These are phyloP conservation scores for Sporothrix brasiliensis DNA, from an alignment of 2,329 filamentous ascomycete genomes.

Conservation along the genomic window DNA sequence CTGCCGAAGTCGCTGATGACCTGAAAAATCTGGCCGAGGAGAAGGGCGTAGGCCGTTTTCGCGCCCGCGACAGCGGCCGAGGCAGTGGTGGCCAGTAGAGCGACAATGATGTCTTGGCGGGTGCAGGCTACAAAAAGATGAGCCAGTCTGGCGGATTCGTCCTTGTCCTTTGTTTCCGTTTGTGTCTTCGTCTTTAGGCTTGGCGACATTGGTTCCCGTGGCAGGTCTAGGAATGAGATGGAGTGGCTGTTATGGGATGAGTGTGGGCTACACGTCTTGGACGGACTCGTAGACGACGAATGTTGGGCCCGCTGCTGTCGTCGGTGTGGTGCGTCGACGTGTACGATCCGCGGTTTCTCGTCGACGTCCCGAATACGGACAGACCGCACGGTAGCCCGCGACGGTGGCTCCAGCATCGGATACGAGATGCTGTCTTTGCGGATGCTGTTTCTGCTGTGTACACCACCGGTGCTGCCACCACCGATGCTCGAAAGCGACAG, in stretches of 20 bases:
- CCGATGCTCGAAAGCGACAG: constrained; percentile 8
- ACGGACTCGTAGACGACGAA: not conserved
- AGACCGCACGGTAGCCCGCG: constrained; percentile 13
- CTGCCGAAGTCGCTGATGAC: constrained; percentile 67
- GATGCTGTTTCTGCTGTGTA: not conserved
- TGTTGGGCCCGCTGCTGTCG: not conserved
- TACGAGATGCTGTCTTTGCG: constrained; percentile 31
- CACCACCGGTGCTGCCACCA: not conserved
- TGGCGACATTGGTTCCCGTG: not conserved
- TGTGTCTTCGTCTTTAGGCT: not conserved
- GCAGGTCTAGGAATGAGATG: not conserved
- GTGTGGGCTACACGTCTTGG: not conserved
- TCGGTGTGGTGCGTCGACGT: constrained; percentile 11
- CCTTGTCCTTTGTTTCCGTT: not conserved
- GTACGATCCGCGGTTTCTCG: constrained; percentile 27
- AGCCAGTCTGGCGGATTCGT: constrained; percentile 34
- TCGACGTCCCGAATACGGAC: constrained; percentile 26
- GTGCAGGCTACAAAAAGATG: constrained; percentile 72
- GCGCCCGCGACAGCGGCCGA: constrained; percentile 64
- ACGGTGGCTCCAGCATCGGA: not conserved
- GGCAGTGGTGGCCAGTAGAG: constrained; percentile 58
- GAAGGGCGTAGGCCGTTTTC: constrained; percentile 66
- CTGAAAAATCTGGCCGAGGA: constrained; percentile 76
- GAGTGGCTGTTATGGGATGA: not conserved
- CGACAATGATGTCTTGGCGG: constrained; percentile 57